A percentile compares a stretch with the other conserved stretches of the same genome.
These are phyloP conservation scores for Penicillium waksmanii DNA, from an alignment of 495 filamentous ascomycete species.

Conservation along the genomic window DNA sequence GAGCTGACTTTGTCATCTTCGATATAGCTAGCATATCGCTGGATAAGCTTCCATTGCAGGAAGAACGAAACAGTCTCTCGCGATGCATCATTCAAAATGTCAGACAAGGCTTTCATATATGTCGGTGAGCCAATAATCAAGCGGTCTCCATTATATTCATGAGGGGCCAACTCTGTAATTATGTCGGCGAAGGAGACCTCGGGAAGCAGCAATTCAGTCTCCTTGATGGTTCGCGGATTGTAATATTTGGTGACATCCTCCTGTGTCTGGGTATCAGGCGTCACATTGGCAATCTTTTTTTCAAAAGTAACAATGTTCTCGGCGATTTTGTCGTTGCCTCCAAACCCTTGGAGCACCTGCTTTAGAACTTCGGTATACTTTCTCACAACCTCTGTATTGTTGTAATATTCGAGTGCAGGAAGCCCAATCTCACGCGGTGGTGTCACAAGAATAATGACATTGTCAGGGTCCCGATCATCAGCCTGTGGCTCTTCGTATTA, in stretches of 20 bases:
- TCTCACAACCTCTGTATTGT: conserved; percentile 55
- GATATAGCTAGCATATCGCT: conserved; percentile 51
- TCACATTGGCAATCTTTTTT: conserved; percentile 60
- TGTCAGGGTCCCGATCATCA: conserved; percentile 68
- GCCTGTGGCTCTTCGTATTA: conserved; percentile 35
- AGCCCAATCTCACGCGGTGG: conserved; percentile 60
- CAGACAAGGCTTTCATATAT: conserved; percentile 56
- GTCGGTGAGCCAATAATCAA: conserved; percentile 61
- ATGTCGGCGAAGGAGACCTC: conserved; percentile 57
- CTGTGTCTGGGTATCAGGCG: conserved; percentile 59
- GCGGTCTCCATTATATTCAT: conserved; percentile 50
- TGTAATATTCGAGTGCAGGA: conserved; percentile 67
- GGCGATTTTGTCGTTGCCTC: conserved; percentile 31
- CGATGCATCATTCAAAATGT: conserved; percentile 49
- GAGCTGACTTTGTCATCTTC: conserved; percentile 63
- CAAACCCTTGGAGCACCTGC: conserved; percentile 42
- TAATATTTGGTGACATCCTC: conserved; percentile 65
- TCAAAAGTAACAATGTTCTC: conserved; percentile 61
- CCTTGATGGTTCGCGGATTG: conserved; percentile 57
- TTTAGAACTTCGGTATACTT: conserved; percentile 57
- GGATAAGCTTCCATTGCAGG: conserved; percentile 65
- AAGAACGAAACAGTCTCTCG: conserved; percentile 57
- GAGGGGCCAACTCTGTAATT: conserved; percentile 55
- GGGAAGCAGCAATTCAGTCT: conserved; percentile 56
- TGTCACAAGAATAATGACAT: conserved; percentile 58